Percentiles rank a stretch among this genome's conserved stretches.
These are phyloP conservation scores for Exophiala mesophila DNA, from an alignment of 2,329 filamentous ascomycete species.

Conservation along the genomic window DNA sequence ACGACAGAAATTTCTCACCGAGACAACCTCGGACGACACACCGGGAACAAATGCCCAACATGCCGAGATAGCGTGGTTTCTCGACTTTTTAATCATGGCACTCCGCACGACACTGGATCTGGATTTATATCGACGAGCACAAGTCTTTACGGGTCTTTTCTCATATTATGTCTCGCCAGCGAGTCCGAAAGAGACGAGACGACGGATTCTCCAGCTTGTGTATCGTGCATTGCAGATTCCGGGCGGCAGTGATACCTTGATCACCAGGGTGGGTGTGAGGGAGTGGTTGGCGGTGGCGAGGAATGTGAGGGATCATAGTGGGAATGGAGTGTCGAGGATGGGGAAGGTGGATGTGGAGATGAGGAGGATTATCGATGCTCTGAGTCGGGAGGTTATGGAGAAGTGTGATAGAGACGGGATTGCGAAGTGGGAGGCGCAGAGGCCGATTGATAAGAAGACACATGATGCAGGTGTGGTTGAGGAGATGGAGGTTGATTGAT, in stretches of 20 bases:
- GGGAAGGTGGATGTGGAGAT: constrained; percentile 13
- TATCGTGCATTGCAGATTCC: constrained; percentile 63
- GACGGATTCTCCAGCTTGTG: constrained; percentile 58
- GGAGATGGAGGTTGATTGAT: not conserved
- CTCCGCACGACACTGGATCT: constrained; percentile 35
- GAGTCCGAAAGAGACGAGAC: constrained; percentile 55
- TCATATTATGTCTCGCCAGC: constrained; percentile 64
- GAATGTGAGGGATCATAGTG: constrained; percentile 11
- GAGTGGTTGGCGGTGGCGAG: constrained; percentile 54
- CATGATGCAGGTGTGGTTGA: not conserved
- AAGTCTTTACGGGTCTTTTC: constrained; percentile 70
- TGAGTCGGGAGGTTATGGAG: constrained; percentile 9
- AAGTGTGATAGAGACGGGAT: constrained; percentile 12
- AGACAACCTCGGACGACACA: constrained; percentile 41
- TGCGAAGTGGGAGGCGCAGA: constrained; percentile 14
- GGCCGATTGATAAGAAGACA: constrained; percentile 4
- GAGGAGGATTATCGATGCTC: constrained; percentile 3
- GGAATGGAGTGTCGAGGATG: constrained; percentile 5
- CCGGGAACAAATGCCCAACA: constrained; percentile 24
- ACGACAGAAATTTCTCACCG: constrained; percentile 67
- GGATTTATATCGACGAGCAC: constrained; percentile 49
- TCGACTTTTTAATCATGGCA: constrained; percentile 17
- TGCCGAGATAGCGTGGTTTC: constrained; percentile 46
- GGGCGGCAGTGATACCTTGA: constrained; percentile 68
- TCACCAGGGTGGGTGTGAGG: constrained; percentile 69